These are phyloP conservation scores for Ustilago cynodontis DNA, from an alignment of 1,284 basidiomycete genomes.

Conservation along the genomic window DNA sequence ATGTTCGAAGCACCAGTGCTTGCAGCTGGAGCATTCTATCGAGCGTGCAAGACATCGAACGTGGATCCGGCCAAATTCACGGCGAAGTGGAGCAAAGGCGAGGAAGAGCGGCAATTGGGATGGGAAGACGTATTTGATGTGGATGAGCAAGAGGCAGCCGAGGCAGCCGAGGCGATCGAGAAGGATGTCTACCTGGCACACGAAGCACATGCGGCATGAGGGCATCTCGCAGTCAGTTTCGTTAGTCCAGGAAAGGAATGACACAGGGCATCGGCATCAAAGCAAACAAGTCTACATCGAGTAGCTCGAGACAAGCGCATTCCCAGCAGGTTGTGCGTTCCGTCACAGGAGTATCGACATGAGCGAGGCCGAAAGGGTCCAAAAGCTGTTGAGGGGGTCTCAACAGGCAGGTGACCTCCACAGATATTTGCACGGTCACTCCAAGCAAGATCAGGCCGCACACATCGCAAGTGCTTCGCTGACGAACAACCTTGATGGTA, in stretches of 20 bases:
- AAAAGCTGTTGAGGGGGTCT: too few relatives aligned
- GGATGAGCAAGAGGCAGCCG: constrained; percentile 57
- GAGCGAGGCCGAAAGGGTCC: too few relatives aligned
- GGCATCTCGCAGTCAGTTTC: not conserved
- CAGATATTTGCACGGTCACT: too few relatives aligned
- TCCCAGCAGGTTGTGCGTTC: too few relatives aligned
- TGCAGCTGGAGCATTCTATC: constrained; percentile 61
- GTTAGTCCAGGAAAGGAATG: not conserved
- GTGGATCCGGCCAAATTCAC: constrained; percentile 47
- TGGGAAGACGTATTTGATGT: constrained; percentile 66
- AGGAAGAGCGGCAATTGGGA: constrained; percentile 21
- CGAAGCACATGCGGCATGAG: constrained; percentile 27
- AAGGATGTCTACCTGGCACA: constrained; percentile 59
- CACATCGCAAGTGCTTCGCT: too few relatives aligned
- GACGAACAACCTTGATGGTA: too few relatives aligned
- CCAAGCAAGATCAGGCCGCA: too few relatives aligned
- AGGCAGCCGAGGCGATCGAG: constrained; percentile 51
- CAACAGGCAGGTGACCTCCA: too few relatives aligned
- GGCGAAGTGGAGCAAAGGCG: constrained; percentile 33
- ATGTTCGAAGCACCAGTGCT: constrained; percentile 66
- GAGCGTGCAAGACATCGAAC: constrained; percentile 51
- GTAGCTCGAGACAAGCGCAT: too few relatives aligned
- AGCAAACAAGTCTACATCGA: too few relatives aligned
- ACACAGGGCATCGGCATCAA: not conserved
- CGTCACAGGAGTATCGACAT: too few relatives aligned